Base-by-base conservation (phyloP, 2,329 filamentous ascomycete species). In the Ilyonectria sp. region DNA sequence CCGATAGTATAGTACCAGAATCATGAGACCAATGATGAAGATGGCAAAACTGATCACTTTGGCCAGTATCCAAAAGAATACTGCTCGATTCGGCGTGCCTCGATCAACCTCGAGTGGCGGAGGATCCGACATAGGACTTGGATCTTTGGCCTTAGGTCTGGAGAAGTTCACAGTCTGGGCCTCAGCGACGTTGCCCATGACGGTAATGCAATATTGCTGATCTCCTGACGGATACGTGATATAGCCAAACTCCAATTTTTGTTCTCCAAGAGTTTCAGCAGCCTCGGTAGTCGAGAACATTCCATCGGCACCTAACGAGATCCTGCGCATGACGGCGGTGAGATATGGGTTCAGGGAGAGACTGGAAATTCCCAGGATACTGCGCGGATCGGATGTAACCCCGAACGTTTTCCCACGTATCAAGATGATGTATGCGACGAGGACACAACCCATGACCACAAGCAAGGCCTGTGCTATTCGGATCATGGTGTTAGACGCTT, bases 1-100 rank as follows among this genome's bases (percentile, higher is more conserved):
- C 35, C 43, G 43, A 58, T 58, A 58, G 44, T 58, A 58, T 19
- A 58, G 9, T 7, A 58, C 49, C 23, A 58, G 55, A 49, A 37
- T 49, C 1, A 21, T 15, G 6, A 58, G 10, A 23, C 55, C 55
- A 15, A 37, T 1, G 3, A 58, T 47, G 43, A 37, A 58, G 13
- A 58, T 13, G 15, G 9, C 19, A 21, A 58, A 49, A 2, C 29
- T n/a, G 9, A 37, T 35, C 4, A 58, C 23, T 49, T 29, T 58
- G 3, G 19, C 29, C n/a, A 58, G 15, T 13, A 58, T 19, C 29
- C n/a, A 9, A 35, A 11, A 21, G 6, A 49, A 5, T 0, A 21
- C 15, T 6, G 26, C 37, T 47, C 43, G 26, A 6, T 49, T 58
- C 17, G 26, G 21, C 9, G 26, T n/a, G 13, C 29, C 15, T 58